These are phyloP conservation scores for Entomortierella beljakovae DNA, from an alignment of 192 early-diverging fungal genomes.

Conservation along the genomic window DNA sequence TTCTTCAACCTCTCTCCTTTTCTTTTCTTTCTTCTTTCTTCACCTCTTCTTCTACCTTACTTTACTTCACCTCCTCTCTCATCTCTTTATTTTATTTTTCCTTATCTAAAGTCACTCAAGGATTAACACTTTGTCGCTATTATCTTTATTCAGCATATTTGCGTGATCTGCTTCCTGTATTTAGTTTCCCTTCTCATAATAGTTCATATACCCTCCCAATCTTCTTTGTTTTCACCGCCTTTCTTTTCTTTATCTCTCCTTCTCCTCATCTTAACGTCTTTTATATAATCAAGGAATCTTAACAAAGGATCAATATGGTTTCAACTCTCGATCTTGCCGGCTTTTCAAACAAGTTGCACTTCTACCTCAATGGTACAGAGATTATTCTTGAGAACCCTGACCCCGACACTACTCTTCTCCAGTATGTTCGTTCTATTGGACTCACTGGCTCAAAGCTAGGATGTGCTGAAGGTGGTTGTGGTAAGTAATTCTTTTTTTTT, in stretches of 20 bases:
- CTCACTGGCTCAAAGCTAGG: slow-evolving; percentile 84
- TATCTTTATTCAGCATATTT: neutral
- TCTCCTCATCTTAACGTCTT: neutral
- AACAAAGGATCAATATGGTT: slow-evolving; percentile 9
- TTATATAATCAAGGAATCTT: neutral
- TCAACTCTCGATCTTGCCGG: slow-evolving; percentile 33
- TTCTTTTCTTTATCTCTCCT: neutral
- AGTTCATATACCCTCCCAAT: slow-evolving; percentile 9
- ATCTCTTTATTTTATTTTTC: neutral
- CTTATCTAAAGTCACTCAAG: neutral
- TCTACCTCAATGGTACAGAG: slow-evolving; percentile 72
- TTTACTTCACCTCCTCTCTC: neutral
- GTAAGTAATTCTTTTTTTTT: slow-evolving; percentile 27
- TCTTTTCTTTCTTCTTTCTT: neutral
- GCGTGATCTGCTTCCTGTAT: slow-evolving; percentile 5
- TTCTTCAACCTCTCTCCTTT: neutral
- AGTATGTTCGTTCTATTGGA: slow-evolving; percentile 73
- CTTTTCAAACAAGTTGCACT: slow-evolving; percentile 59
- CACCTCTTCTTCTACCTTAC: slow-evolving; percentile 3
- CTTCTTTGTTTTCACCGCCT: neutral
- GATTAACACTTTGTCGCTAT: neutral
- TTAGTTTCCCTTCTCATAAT: neutral
- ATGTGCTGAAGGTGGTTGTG: slow-evolving; percentile 83
- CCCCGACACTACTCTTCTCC: slow-evolving; percentile 72
- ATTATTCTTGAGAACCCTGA: slow-evolving; percentile 67